phyloP scores from a whole-genome alignment of 2,329 filamentous ascomycete genomes.

The Pseudogymnoascus sp. region DNA sequence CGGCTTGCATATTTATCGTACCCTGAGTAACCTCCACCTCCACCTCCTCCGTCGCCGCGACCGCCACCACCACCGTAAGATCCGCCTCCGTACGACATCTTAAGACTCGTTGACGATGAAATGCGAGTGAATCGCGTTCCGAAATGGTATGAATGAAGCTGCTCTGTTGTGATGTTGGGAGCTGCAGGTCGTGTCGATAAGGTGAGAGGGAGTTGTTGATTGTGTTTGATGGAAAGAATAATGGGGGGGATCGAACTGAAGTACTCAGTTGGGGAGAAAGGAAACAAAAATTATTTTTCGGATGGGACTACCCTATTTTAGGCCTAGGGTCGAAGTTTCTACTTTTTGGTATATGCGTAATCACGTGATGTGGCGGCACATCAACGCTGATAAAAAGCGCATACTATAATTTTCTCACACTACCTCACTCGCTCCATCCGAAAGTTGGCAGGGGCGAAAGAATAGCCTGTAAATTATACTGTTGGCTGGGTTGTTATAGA shows the following conservation, averaged over 20 bases:
- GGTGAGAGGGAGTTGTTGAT: constrained; percentile 2
- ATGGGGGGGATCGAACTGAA: constrained; percentile 7
- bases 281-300: constrained; percentile 10
- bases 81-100: constrained; percentile 64
- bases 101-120: constrained; percentile 19
- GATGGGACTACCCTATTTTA: constrained; percentile 7
- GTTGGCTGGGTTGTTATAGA: not conserved
- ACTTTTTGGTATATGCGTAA: not conserved
- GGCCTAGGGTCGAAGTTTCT: constrained; percentile 9
- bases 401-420: not conserved
- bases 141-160: constrained; percentile 4
- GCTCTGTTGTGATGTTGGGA: constrained; percentile 6
- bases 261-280: constrained; percentile 6
- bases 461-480: not conserved
- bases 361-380: not conserved
- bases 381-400: not conserved
- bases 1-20: constrained; percentile 42
- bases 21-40: constrained; percentile 45
- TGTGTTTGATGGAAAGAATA: constrained; percentile 8
- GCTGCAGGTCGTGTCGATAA: not conserved
- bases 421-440: not conserved
- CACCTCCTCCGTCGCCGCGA: constrained; percentile 32
- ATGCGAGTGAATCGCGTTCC: constrained; percentile 8
- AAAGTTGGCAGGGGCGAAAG: too few species aligned
- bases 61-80: constrained; percentile 43